A percentile compares a stretch with the other conserved stretches of the same genome.
These are phyloP conservation scores for Cyberlindnera misumaiensis DNA, from an alignment of 805 yeast species.

Conservation along the genomic window DNA sequence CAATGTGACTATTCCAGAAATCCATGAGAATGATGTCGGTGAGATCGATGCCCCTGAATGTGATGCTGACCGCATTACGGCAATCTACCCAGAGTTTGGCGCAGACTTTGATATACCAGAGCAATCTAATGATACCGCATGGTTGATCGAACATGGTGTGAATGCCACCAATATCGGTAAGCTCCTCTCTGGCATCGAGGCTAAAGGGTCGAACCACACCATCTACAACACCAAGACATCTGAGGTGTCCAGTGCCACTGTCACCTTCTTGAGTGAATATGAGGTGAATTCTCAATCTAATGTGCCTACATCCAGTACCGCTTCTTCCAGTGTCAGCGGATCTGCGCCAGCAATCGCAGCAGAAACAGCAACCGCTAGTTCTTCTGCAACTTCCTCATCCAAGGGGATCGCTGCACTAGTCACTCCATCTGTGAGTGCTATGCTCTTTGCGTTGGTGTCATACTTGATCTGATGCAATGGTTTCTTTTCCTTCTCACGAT, in stretches of 20 bases:
- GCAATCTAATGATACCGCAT: slow-evolving; percentile 37
- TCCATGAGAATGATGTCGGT: slow-evolving; percentile 30
- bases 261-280: slow-evolving; percentile 30
- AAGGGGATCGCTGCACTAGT: background rate
- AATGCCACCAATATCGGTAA: slow-evolving; percentile 38
- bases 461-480: background rate
- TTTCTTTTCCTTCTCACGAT: background rate
- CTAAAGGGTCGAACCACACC: slow-evolving; percentile 33
- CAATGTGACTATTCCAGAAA: slow-evolving; percentile 30
- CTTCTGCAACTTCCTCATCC: background rate
- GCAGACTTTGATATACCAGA: slow-evolving; percentile 42
- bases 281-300: slow-evolving; percentile 29
- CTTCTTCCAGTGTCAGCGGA: no score
- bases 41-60: slow-evolving; percentile 31
- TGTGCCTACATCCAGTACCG: slow-evolving; percentile 13
- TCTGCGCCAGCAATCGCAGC: no score
- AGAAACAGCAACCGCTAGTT: background rate
- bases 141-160: slow-evolving; percentile 42
- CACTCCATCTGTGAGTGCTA: background rate
- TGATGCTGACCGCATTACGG: slow-evolving; percentile 30
- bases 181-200: slow-evolving; percentile 32
- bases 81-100: slow-evolving; percentile 35
- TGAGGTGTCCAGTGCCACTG: slow-evolving; percentile 28
- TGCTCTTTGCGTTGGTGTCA: background rate
- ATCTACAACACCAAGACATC: slow-evolving; percentile 31